Evolutionary conservation across 345 rosid species (phyloP), one percentile per base, ranked within the genome.

Genomic region (Corchorus olitorius): DNA sequence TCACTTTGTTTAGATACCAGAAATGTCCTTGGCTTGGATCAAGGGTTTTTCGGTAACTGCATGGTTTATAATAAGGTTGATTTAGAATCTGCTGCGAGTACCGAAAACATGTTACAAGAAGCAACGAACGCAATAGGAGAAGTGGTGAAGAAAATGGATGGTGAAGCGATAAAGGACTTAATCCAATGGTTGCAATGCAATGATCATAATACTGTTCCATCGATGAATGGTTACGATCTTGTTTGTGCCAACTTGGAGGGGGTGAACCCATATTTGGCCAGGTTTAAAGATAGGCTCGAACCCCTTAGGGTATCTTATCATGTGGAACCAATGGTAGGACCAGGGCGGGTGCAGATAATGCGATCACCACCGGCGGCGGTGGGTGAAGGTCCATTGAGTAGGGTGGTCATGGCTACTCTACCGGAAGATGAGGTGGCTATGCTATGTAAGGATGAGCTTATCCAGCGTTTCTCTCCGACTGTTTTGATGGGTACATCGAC

Each of bases 11-110:
- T 84, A 58, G 95, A 93, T 50, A 78, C 79, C 75, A 87, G 97
- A 49, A 84, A 80, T 7, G 52, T 69, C 16, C 37, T 90, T 68
- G 85, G 88, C 22, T 72, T 92, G 52, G 93, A 88, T 52, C 71
- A 78, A 67, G 84, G 84, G 10, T 93, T 76, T 39, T 92, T 92
- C 54, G 97, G 98, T 50, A 93, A 90, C 22, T 88, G 94, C 78
- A 85, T 86, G 92, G 85, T 90, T 2, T 89, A 86, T 41, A 85
- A 87, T 13, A 83, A 84, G 35, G 82, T 84, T 53, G 50, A 41
- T 8, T 48, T 35, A 0, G 22, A 4, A 72, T 5, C 72, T 0
- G 72, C 72, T 0, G 72, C 46, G 60, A 65, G 69, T 12, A 77
- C 65, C 10, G 78, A 77, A 9, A 54, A 2, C 1, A 56, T 48